Percentiles rank a stretch among this genome's conserved stretches.
Evolutionary conservation across 2,329 filamentous ascomycete genomes (phyloP).

Genomic region (Fusarium abutilonis): DNA sequence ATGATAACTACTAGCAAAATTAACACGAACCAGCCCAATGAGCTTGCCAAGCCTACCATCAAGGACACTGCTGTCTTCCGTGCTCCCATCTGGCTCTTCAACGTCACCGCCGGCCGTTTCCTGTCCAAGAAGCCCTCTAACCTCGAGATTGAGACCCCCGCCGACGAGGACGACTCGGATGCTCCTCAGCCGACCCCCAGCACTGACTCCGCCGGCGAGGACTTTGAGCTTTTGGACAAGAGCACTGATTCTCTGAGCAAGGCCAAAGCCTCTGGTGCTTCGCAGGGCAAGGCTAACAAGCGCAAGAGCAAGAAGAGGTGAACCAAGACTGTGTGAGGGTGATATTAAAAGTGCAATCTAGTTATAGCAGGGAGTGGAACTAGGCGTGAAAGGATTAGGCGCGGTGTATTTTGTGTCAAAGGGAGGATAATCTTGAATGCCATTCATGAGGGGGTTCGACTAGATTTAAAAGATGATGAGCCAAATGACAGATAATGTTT

Average conservation of each 20-base stretch:
- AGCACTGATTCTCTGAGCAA: conserved; percentile 64
- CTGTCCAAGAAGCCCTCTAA: conserved; percentile 53
- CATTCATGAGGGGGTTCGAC: conserved; percentile 8
- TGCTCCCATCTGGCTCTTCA: conserved; percentile 79
- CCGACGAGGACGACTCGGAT: conserved; percentile 59
- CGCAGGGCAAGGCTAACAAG: conserved; percentile 62
- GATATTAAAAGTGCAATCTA: background rate
- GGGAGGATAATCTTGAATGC: conserved; percentile 7
- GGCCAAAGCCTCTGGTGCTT: conserved; percentile 61
- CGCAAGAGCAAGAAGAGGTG: conserved; percentile 65
- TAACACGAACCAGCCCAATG: conserved; percentile 69
- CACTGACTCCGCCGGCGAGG: conserved; percentile 66
- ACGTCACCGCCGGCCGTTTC: conserved; percentile 62
- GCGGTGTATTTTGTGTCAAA: conserved; percentile 14
- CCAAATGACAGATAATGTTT: background rate
- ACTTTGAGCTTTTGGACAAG: conserved; percentile 72
- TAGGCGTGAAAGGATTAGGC: conserved; percentile 11
- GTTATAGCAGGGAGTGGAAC: conserved; percentile 2
- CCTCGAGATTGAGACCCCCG: conserved; percentile 52
- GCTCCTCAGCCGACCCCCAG: conserved; percentile 62
- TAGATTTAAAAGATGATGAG: conserved; percentile 3
- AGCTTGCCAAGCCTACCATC: conserved; percentile 80
- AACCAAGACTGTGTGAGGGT: conserved; percentile 25
- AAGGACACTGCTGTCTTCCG: conserved; percentile 84
- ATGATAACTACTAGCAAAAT: background rate